phyloP scores from a whole-genome alignment of 805 yeast genomes.

The Vanderwaltozyma yarrowii region DNA sequence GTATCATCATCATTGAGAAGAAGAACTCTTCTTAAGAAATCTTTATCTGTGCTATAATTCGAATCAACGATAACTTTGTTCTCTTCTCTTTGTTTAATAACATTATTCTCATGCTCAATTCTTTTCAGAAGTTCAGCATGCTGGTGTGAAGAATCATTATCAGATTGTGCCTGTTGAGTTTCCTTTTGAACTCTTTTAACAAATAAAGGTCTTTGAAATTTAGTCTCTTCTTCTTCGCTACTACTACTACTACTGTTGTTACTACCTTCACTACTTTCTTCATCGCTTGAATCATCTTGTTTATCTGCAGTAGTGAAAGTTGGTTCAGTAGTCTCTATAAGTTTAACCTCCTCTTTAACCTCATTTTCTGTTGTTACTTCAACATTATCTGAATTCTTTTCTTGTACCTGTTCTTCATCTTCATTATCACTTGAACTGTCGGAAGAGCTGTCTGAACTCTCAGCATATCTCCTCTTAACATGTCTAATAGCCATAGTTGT shows the following conservation, averaged over 20 bases:
- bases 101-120: slow-evolving; percentile 8
- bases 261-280: not conserved
- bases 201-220: slow-evolving; percentile 21
- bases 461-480: slow-evolving; percentile 8
- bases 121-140: slow-evolving; percentile 7
- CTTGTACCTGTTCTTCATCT: not conserved
- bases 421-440: slow-evolving; percentile 2
- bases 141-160: not conserved
- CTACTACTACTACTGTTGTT: slow-evolving; percentile 1
- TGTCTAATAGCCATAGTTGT: slow-evolving; percentile 18
- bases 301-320: no score
- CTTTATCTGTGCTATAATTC: slow-evolving; percentile 20
- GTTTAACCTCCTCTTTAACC: no score
- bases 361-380: no score
- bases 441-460: not conserved
- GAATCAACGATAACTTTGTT: slow-evolving; percentile 5
- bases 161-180: not conserved
- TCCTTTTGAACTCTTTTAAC: slow-evolving; percentile 7
- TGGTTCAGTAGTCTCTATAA: no score
- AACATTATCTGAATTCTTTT: no score
- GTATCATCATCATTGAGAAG: slow-evolving; percentile 21
- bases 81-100: slow-evolving; percentile 6
- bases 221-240: slow-evolving; percentile 7
- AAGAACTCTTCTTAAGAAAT: slow-evolving; percentile 13
- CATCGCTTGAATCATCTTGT: not conserved